Evolutionary conservation across 148 eudicot species (phyloP), one percentile per base, ranked within the genome.

Genomic region (Agrostemma githago): DNA sequence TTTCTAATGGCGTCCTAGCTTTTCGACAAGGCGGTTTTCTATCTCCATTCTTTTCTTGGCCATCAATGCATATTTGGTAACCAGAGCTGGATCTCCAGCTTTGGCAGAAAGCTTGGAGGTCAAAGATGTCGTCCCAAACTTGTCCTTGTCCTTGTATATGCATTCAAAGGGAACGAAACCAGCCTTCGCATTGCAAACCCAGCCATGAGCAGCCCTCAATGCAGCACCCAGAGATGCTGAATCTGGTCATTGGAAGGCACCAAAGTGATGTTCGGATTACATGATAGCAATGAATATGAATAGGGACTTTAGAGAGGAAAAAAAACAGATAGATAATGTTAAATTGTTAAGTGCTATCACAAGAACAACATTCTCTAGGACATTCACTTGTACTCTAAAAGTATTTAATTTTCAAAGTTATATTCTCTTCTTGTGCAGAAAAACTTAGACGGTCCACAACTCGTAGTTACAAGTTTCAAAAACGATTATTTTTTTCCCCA

Each of bases 181-280:
- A 17, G 90, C 97, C 74, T 81, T 91, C 72, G 86, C 81, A 66
- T 91, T 78, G 89, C 98, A 91, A 70, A 93, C 69, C 97, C 95
- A 93, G 11, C 97, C 98, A 71, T 93, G 98, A 72, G 98, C 98
- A 26, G 97, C 98, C 83, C 98, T 85, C 64, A 93, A 57, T 57
- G 98, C 98, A 51, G 84, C 98, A 8, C 97, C 98, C 54, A 89
- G 72, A 5, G 97, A 91, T 9, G 97, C 97, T 6, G 97, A 91
- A 81, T 91, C 98, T 93, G 90, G 67, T 72, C 43, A 74, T 34
- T 66, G 41, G 15, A 68, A 66, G 1, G 51, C 21, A 63, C 43
- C 16, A 51, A 51, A 11, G 3, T 15, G 14, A 12, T 51, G 14
- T 51, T 51, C 3, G 4, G 15, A 51, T 51, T 10, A 51, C 56